Conservation (phyloP, 495 filamentous ascomycete species). For the Achaetomiella virescens region DNA sequence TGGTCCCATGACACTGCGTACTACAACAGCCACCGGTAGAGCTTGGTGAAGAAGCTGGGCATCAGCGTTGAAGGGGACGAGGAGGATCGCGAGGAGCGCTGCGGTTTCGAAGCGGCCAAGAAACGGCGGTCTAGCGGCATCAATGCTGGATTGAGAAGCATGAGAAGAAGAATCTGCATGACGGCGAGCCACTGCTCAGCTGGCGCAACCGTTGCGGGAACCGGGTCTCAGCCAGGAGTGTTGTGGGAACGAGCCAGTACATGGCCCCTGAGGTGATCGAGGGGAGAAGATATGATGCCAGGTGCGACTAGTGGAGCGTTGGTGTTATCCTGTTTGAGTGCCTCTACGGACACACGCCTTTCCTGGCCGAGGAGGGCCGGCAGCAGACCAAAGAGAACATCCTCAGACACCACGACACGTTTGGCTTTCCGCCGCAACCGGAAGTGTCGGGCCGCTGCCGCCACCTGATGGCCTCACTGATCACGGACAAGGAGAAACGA, state of each 20-base stretch:
- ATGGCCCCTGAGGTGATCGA: slow-evolving; percentile 93
- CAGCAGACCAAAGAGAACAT: slow-evolving; percentile 77
- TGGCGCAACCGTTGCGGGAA: slow-evolving; percentile 74
- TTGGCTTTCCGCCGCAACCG: slow-evolving; percentile 59
- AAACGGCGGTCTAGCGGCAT: slow-evolving; percentile 41
- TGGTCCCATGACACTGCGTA: slow-evolving; percentile 88
- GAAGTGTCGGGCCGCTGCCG: slow-evolving; percentile 55
- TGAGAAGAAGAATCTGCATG: slow-evolving; percentile 29
- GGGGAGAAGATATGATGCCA: slow-evolving; percentile 77
- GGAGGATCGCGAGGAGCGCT: slow-evolving; percentile 57
- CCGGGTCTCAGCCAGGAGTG: slow-evolving; percentile 67
- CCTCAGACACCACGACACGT: slow-evolving; percentile 45
- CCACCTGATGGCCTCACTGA: slow-evolving; percentile 67
- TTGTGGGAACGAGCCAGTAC: slow-evolving; percentile 96
- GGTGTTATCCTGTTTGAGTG: slow-evolving; percentile 93
- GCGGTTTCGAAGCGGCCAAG: slow-evolving; percentile 40
- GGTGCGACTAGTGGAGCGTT: slow-evolving; percentile 96
- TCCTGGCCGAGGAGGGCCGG: slow-evolving; percentile 68
- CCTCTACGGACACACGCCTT: slow-evolving; percentile 85
- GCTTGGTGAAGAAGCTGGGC: slow-evolving; percentile 65
- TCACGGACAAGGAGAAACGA: slow-evolving; percentile 69
- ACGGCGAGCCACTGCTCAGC: slow-evolving; percentile 55
- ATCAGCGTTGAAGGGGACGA: slow-evolving; percentile 70
- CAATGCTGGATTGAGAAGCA: slow-evolving; percentile 46
- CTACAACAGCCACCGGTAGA: slow-evolving; percentile 74